Percentiles rank a stretch among this genome's conserved stretches.
Evolutionary conservation across 495 filamentous ascomycete genomes (phyloP).

Genomic region (Aspergillus panamensis): DNA sequence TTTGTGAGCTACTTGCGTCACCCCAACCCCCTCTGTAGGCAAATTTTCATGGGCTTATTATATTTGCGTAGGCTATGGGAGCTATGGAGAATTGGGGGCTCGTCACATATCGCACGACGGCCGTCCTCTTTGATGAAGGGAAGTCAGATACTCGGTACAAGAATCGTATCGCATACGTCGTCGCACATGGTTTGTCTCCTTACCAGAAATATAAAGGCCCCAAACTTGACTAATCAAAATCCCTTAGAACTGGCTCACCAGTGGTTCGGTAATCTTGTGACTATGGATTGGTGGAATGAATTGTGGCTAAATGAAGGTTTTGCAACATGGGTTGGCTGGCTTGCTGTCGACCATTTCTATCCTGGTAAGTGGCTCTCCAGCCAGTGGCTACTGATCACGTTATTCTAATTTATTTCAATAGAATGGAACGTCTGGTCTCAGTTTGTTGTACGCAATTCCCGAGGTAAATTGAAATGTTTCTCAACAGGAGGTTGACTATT

Average conservation of each 20-base stretch:
- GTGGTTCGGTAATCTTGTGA: constrained; percentile 96
- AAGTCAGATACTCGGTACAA: constrained; percentile 83
- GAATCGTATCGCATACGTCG: constrained; percentile 90
- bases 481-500: constrained; percentile 34
- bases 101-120: constrained; percentile 91
- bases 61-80: constrained; percentile 54
- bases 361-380: constrained; percentile 49
- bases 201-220: neutral
- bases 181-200: constrained; percentile 60
- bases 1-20: constrained; percentile 58
- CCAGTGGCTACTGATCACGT: neutral
- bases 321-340: constrained; percentile 97
- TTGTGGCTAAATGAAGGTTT: constrained; percentile 97
- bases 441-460: constrained; percentile 71
- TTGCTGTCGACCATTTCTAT: constrained; percentile 85
- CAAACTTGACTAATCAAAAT: constrained; percentile 9
- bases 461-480: constrained; percentile 42
- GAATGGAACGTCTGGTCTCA: constrained; percentile 95
- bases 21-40: neutral
- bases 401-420: constrained; percentile 23
- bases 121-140: constrained; percentile 87
- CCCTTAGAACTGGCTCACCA: constrained; percentile 82
- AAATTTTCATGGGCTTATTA: constrained; percentile 27
- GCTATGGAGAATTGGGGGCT: constrained; percentile 92
- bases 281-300: constrained; percentile 83